These are phyloP conservation scores for Trichosporon sp. DNA, from an alignment of 1,284 basidiomycete species.

Conservation along the genomic window DNA sequence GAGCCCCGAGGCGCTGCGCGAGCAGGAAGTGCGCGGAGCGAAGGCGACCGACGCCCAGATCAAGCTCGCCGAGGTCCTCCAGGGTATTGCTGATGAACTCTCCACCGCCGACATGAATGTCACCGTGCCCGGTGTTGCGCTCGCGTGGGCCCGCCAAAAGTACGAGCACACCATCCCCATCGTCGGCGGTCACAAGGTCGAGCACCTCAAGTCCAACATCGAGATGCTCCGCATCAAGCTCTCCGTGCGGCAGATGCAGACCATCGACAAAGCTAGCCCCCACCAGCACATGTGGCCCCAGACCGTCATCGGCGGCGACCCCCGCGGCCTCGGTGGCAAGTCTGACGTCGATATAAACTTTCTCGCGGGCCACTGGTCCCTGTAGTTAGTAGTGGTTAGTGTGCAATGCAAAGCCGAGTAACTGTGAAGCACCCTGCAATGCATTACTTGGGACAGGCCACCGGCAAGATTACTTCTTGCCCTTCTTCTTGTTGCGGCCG, in stretches of 20 bases:
- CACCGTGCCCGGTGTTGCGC: not conserved
- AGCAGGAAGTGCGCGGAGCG: slow-evolving; percentile 10
- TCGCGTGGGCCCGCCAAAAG: not conserved
- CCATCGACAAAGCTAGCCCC: not conserved
- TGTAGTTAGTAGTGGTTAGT: not conserved
- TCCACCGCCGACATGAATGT: not conserved
- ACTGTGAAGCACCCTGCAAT: not conserved
- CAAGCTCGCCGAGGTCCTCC: slow-evolving; percentile 36
- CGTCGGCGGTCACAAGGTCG: not conserved
- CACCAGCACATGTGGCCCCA: not conserved
- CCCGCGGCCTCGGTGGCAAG: not conserved
- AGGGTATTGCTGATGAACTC: not conserved
- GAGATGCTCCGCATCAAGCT: not conserved
- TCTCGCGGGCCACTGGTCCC: not conserved
- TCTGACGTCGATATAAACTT: not conserved
- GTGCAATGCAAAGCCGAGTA: not conserved
- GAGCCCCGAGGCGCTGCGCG: slow-evolving; percentile 43
- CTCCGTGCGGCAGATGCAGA: not conserved
- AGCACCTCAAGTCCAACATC: not conserved
- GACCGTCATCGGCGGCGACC: not conserved
- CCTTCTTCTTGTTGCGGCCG: slow-evolving; percentile 1
- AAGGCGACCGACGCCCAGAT: slow-evolving; percentile 33
- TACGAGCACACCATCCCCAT: not conserved
- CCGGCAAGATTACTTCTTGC: not conserved
- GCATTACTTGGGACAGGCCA: not conserved